These are phyloP conservation scores for Amanita rubescens DNA, from an alignment of 768 basidiomycete genomes.

Conservation along the genomic window DNA sequence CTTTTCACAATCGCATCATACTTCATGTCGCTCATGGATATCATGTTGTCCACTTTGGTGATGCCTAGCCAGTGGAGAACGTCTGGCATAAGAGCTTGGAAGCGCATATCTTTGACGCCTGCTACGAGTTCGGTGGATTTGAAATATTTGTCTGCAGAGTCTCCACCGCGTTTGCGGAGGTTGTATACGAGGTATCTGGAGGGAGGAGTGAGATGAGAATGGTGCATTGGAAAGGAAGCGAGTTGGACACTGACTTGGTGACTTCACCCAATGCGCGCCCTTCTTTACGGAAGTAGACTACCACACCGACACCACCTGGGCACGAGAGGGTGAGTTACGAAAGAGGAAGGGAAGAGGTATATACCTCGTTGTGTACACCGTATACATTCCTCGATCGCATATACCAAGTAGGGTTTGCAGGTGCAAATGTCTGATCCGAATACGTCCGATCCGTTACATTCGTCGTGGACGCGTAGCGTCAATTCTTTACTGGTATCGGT, in stretches of 20 bases:
- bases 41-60: conserved; percentile 82
- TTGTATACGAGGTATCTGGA: conserved; percentile 89
- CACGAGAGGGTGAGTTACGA: neutral
- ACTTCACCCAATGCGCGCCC: conserved; percentile 92
- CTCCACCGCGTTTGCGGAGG: conserved; percentile 89
- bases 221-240: neutral
- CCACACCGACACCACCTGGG: conserved; percentile 82
- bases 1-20: conserved; percentile 89
- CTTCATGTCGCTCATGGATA: conserved; percentile 93
- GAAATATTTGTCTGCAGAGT: conserved; percentile 80
- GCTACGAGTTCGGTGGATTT: conserved; percentile 89
- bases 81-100: conserved; percentile 93
- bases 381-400: conserved; percentile 91
- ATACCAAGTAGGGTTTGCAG: conserved; percentile 88
- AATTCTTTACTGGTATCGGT: conserved; percentile 71
- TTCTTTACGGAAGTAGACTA: conserved; percentile 93
- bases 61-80: conserved; percentile 94
- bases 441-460: conserved; percentile 95
- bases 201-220: neutral
- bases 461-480: conserved; percentile 88
- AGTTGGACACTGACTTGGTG: conserved; percentile 52
- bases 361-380: conserved; percentile 50
- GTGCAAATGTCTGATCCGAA: conserved; percentile 93
- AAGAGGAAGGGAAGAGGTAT: neutral
- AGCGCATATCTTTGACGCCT: conserved; percentile 94